Conservation (phyloP, 495 filamentous ascomycete genomes). For the Glarea lozoyensis region DNA sequence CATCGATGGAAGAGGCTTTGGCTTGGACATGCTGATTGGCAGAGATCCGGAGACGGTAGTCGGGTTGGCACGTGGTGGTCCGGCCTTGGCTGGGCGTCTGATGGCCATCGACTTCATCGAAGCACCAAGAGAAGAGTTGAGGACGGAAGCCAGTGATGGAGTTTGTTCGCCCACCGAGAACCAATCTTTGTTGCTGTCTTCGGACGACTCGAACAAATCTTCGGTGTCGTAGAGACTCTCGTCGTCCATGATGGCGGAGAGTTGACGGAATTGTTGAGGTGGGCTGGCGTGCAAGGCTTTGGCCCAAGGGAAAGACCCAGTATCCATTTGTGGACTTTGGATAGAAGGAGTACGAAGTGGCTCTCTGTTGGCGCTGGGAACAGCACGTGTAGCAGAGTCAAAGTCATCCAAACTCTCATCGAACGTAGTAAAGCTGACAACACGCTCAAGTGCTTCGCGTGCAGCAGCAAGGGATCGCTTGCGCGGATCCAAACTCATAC, state of each 20-base stretch:
- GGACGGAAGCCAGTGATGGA: slow-evolving; percentile 68
- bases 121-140: slow-evolving; percentile 64
- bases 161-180: slow-evolving; percentile 59
- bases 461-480: slow-evolving; percentile 76
- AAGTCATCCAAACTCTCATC: slow-evolving; percentile 90
- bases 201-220: slow-evolving; percentile 79
- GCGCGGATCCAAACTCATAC: slow-evolving; percentile 79
- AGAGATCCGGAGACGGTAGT: slow-evolving; percentile 67
- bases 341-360: slow-evolving; percentile 93
- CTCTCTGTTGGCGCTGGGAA: slow-evolving; percentile 83
- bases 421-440: slow-evolving; percentile 88
- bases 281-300: slow-evolving; percentile 78
- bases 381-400: slow-evolving; percentile 65
- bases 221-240: slow-evolving; percentile 67
- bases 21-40: slow-evolving; percentile 58
- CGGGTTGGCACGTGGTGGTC: slow-evolving; percentile 37
- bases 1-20: slow-evolving; percentile 54
- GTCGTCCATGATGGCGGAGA: slow-evolving; percentile 62
- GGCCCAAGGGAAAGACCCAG: slow-evolving; percentile 87
- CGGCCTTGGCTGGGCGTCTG: slow-evolving; percentile 26
- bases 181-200: slow-evolving; percentile 62
- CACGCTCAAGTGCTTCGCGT: slow-evolving; percentile 64
- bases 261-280: slow-evolving; percentile 65
- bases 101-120: slow-evolving; percentile 53
- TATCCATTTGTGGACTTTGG: slow-evolving; percentile 73